Evolutionary conservation across 805 yeast species (phyloP).

Genomic region (Yueomyces sinensis): DNA sequence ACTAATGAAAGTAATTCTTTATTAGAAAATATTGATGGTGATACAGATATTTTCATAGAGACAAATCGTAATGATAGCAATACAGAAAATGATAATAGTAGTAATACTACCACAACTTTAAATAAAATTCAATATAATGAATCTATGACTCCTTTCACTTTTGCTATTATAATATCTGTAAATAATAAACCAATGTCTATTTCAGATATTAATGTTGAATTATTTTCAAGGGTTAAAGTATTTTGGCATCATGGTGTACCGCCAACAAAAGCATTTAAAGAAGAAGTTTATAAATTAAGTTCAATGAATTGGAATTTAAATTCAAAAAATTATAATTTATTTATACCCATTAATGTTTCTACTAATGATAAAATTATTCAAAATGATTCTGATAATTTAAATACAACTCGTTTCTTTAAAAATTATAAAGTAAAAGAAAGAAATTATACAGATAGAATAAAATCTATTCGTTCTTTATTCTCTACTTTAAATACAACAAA

Average conservation of each 20-base stretch:
- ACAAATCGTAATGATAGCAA: background rate
- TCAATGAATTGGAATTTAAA: slow-evolving; percentile 33
- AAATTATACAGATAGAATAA: slow-evolving; percentile 7
- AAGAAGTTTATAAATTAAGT: slow-evolving; percentile 37
- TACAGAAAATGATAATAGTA: background rate
- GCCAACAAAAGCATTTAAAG: slow-evolving; percentile 27
- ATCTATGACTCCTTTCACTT: slow-evolving; percentile 31
- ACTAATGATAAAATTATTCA: slow-evolving; percentile 10
- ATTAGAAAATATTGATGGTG: background rate
- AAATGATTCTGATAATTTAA: slow-evolving; percentile 8
- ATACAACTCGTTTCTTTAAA: slow-evolving; percentile 11
- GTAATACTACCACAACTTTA: background rate
- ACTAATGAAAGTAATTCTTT: background rate
- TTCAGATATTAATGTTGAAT: slow-evolving; percentile 28
- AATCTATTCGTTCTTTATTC: slow-evolving; percentile 3
- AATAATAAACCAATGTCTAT: slow-evolving; percentile 28
- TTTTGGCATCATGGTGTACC: slow-evolving; percentile 42
- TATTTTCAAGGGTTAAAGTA: slow-evolving; percentile 30
- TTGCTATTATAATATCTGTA: slow-evolving; percentile 37
- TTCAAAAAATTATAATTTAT: slow-evolving; percentile 32
- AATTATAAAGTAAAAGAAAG: slow-evolving; percentile 6
- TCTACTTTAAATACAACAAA: slow-evolving; percentile 1
- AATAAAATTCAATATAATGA: background rate
- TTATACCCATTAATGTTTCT: slow-evolving; percentile 18
- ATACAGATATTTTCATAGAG: background rate